These are phyloP conservation scores for Bipolaris victoriae DNA, from an alignment of 2,329 filamentous ascomycete species.

Conservation along the genomic window DNA sequence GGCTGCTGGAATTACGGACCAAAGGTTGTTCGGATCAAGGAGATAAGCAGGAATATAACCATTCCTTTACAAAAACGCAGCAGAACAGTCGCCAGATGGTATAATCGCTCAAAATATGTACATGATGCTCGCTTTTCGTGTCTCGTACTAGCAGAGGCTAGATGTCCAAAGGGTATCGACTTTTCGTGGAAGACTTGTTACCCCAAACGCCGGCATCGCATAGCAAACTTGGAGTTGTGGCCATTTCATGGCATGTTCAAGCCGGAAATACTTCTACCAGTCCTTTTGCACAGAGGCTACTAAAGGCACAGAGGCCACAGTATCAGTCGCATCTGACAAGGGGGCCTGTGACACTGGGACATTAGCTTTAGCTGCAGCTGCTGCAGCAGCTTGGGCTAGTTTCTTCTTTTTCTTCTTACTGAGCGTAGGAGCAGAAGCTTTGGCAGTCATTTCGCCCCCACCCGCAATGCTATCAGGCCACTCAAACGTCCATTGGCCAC, in stretches of 20 bases:
- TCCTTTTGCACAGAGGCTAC: slow-evolving; percentile 9
- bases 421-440: slow-evolving; percentile 12
- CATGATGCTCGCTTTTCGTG: neutral
- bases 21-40: too few species aligned
- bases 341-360: slow-evolving; percentile 1
- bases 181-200: neutral
- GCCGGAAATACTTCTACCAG: neutral
- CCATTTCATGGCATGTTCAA: neutral
- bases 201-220: neutral
- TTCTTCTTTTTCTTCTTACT: slow-evolving; percentile 23
- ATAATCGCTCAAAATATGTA: neutral
- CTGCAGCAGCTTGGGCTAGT: slow-evolving; percentile 3
- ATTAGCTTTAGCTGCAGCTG: slow-evolving; percentile 6
- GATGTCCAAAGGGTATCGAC: neutral
- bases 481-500: slow-evolving; percentile 36
- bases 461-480: slow-evolving; percentile 27
- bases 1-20: too few species aligned
- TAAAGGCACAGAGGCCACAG: slow-evolving; percentile 12
- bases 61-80: neutral
- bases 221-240: neutral
- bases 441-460: slow-evolving; percentile 21
- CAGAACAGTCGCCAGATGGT: neutral
- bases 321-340: slow-evolving; percentile 4
- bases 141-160: neutral
- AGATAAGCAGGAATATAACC: too few species aligned